A percentile compares a stretch with the other conserved stretches of the same genome.
Evolutionary conservation across 805 yeast species (phyloP).

Genomic region (Sugiyamaella americana): DNA sequence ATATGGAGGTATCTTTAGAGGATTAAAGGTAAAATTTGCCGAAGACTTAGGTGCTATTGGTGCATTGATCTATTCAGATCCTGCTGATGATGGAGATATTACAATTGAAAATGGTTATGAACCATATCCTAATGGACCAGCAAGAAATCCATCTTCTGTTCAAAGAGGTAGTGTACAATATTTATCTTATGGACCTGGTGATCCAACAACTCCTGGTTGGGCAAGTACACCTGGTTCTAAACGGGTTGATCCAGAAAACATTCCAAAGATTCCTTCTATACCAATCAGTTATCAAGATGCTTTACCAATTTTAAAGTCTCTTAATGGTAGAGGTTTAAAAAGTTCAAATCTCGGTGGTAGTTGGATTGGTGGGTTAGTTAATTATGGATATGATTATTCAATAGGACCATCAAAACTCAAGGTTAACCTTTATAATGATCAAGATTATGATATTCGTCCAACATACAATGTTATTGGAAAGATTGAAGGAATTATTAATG

Average conservation of each 20-base stretch:
- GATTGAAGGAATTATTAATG: constrained; percentile 46
- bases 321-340: constrained; percentile 52
- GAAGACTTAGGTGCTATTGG: constrained; percentile 65
- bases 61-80: constrained; percentile 63
- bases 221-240: constrained; percentile 48
- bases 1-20: constrained; percentile 63
- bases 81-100: constrained; percentile 48
- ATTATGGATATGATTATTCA: constrained; percentile 41
- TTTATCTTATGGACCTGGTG: constrained; percentile 60
- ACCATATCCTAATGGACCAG: constrained; percentile 71
- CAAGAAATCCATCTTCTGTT: constrained; percentile 67
- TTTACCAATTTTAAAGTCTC: constrained; percentile 50
- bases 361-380: constrained; percentile 43
- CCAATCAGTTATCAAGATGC: constrained; percentile 64
- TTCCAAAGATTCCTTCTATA: constrained; percentile 63
- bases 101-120: constrained; percentile 51
- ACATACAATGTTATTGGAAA: constrained; percentile 59
- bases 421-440: constrained; percentile 54
- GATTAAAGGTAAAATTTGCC: constrained; percentile 70
- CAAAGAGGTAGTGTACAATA: constrained; percentile 73
- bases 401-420: constrained; percentile 45
- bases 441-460: constrained; percentile 55
- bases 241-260: constrained; percentile 46
- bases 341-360: constrained; percentile 33
- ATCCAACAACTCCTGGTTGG: constrained; percentile 71